phyloP scores from a whole-genome alignment of 1,139 yeast genomes.

The Candida tropicalis region DNA sequence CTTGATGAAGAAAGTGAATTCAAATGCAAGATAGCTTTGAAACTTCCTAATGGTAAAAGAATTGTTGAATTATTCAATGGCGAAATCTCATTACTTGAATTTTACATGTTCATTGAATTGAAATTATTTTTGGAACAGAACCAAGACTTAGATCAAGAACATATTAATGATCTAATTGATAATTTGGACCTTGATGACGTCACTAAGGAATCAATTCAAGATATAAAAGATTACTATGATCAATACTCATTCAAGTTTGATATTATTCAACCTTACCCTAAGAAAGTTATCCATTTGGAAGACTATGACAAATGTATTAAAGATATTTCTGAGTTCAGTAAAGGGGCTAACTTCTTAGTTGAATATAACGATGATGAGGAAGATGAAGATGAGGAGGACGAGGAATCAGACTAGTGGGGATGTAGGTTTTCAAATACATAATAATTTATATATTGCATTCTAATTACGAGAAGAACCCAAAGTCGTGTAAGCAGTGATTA shows the following conservation, averaged over 20 bases:
- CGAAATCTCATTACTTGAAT: constrained; percentile 52
- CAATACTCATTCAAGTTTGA: constrained; percentile 39
- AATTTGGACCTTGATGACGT: constrained; percentile 15
- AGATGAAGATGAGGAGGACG: constrained; percentile 17
- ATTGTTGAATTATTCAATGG: constrained; percentile 57
- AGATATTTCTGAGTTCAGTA: constrained; percentile 29
- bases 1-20: constrained; percentile 13
- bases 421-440: too few relatives aligned
- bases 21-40: constrained; percentile 35
- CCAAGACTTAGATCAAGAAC: constrained; percentile 15
- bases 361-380: constrained; percentile 31
- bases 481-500: too few relatives aligned
- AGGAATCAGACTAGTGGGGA: background rate
- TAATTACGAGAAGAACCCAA: too few relatives aligned
- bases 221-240: constrained; percentile 24
- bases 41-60: constrained; percentile 61
- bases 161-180: constrained; percentile 15
- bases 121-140: constrained; percentile 26
- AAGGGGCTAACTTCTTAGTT: constrained; percentile 45
- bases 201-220: constrained; percentile 12
- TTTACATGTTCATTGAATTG: constrained; percentile 67
- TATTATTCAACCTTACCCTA: constrained; percentile 48
- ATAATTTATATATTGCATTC: too few relatives aligned
- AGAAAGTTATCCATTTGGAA: constrained; percentile 28
- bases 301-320: constrained; percentile 19